Evolutionary conservation across 345 rosid species (phyloP), one percentile per base, ranked within the genome.

Genomic region (Geranium rotundifolium): DNA sequence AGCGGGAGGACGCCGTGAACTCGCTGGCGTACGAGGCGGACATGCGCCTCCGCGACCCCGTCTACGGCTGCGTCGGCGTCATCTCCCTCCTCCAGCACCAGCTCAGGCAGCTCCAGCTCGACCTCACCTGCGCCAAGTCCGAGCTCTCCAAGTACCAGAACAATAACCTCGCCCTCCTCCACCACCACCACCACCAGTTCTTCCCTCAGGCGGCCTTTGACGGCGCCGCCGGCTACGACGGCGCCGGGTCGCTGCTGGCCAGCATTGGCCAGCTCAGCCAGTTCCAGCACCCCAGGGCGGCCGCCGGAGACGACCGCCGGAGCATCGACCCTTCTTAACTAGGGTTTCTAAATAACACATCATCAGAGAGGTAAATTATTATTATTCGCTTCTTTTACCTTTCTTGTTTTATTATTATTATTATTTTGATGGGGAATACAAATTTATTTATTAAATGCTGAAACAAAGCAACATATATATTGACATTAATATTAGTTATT

Each of bases 261-360:
- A n/a, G n/a, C n/a, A n/a, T n/a, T 86, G 0, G 75, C 85, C 2
- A 76, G 82, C 49, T 86, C 29, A 95, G 82, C 46, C 96, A 82
- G 84, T 91, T 83, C 58, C 98, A 91, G 79, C 96, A 81, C 75
- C 78, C 87, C 0, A 71, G 96, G 62, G 80, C 95, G 0, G 96
- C 95, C 1, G 81, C 82, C 1, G 87, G 83, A 31, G 96, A 90
- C 7, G 92, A 87, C 57, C 84, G 87, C 67, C 85, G 91, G 58
- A 80, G 86, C 72, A 85, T 91, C 68, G 88, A 86, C 63, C 95
- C 91, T 10, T 91, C 97, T 72, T 88, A 79, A n/a, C n/a, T n/a
- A n/a, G 75, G 77, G 64, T 63, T 52, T 52, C 14, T 52, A 9
- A 52, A 3, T n/a, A n/a, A n/a, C n/a, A n/a, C n/a, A n/a, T n/a